Evolutionary conservation across 176 grass and related monocot species (phyloP).

Genomic region (Pontederia paniculata): DNA sequence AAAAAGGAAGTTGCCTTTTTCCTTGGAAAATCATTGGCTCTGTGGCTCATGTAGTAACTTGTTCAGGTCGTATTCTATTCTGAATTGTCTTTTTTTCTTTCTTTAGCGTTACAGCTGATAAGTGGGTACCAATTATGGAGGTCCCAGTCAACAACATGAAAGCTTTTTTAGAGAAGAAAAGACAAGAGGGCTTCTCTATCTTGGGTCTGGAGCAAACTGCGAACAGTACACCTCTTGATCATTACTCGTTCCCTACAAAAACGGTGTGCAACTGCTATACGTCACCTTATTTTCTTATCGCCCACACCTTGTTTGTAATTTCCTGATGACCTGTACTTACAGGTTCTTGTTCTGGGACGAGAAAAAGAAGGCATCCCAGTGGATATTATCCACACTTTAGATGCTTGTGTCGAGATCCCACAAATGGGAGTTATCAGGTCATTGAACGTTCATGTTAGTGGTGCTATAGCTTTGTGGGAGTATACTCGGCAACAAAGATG

Average conservation of each 20-base stretch:
- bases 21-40: neutral
- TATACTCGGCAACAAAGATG: constrained; percentile 62
- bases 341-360: constrained; percentile 58
- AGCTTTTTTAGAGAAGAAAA: constrained; percentile 56
- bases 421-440: constrained; percentile 83
- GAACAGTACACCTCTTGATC: constrained; percentile 57
- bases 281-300: neutral
- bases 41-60: neutral
- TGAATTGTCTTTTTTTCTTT: neutral
- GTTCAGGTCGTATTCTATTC: neutral
- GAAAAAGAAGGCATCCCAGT: constrained; percentile 95
- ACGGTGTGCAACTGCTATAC: constrained; percentile 26
- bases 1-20: neutral
- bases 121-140: constrained; percentile 75
- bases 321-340: neutral
- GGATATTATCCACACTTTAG: constrained; percentile 66
- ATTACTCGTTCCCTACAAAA: constrained; percentile 53
- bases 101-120: constrained; percentile 77
- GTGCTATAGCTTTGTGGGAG: constrained; percentile 84
- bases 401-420: constrained; percentile 84
- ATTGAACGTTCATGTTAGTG: constrained; percentile 88
- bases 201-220: constrained; percentile 91
- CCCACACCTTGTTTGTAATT: neutral
- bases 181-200: constrained; percentile 49
- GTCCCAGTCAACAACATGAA: constrained; percentile 55